These are phyloP conservation scores for Hansenula anomala DNA, from an alignment of 1,139 yeast species.

Conservation along the genomic window DNA sequence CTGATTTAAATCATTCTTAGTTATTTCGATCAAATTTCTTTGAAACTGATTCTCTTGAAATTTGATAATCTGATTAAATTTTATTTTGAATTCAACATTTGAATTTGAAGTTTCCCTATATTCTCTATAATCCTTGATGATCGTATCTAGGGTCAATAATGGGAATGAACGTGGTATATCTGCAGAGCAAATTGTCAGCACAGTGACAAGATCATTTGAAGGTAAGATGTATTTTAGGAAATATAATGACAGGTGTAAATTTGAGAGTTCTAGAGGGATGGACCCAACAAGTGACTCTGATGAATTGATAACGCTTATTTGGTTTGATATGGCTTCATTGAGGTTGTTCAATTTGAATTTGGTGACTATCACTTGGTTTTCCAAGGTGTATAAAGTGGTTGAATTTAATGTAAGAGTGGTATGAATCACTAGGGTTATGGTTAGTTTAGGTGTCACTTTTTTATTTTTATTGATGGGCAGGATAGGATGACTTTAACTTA, in stretches of 20 bases:
- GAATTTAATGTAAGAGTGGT: slow-evolving; percentile 24
- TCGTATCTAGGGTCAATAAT: slow-evolving; percentile 16
- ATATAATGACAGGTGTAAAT: slow-evolving; percentile 11
- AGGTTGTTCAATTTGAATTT: slow-evolving; percentile 12
- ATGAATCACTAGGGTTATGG: slow-evolving; percentile 12
- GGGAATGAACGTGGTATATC: slow-evolving; percentile 20
- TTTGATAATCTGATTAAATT: slow-evolving; percentile 21
- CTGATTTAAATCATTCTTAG: slow-evolving; percentile 19
- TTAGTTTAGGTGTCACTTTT: background rate
- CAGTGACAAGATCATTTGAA: slow-evolving; percentile 22
- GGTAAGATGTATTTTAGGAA: slow-evolving; percentile 15
- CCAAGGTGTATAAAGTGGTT: slow-evolving; percentile 20
- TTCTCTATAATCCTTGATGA: slow-evolving; percentile 16
- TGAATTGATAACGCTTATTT: slow-evolving; percentile 17
- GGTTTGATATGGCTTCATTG: slow-evolving; percentile 16
- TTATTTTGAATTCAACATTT: slow-evolving; percentile 17
- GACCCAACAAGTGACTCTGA: slow-evolving; percentile 19
- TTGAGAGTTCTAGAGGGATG: slow-evolving; percentile 12
- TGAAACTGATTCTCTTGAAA: slow-evolving; percentile 17
- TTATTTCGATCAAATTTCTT: slow-evolving; percentile 11
- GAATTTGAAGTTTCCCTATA: slow-evolving; percentile 8
- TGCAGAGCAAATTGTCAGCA: slow-evolving; percentile 18
- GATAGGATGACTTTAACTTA: too few species aligned
- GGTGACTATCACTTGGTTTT: slow-evolving; percentile 13
- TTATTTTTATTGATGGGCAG: too few species aligned